These are phyloP conservation scores for Lactifluus echinatus DNA, from an alignment of 768 basidiomycete genomes.

Conservation along the genomic window DNA sequence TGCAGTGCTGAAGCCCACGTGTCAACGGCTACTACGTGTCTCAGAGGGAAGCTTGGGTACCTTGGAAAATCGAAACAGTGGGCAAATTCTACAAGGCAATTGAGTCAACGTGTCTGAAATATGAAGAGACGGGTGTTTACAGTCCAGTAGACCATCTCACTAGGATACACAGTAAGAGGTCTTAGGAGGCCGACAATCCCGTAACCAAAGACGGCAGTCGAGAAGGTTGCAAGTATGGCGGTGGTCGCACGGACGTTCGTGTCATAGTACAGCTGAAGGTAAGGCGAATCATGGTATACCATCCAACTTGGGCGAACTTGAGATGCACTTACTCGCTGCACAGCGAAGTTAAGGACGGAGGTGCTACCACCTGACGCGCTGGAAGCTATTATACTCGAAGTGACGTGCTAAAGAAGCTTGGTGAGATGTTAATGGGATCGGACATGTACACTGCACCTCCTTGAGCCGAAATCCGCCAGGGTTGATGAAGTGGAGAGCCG, in stretches of 20 bases:
- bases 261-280: slow-evolving; percentile 46
- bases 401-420: slow-evolving; percentile 40
- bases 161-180: slow-evolving; percentile 50
- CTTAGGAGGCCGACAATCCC: slow-evolving; percentile 52
- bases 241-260: slow-evolving; percentile 46
- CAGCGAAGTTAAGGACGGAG: slow-evolving; percentile 53
- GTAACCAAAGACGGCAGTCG: slow-evolving; percentile 58
- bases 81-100: slow-evolving; percentile 37
- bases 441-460: slow-evolving; percentile 34
- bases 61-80: slow-evolving; percentile 52
- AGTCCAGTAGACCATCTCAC: slow-evolving; percentile 54
- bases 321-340: slow-evolving; percentile 38
- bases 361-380: slow-evolving; percentile 46
- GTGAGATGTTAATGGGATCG: neutral
- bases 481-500: slow-evolving; percentile 41
- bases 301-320: neutral
- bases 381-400: slow-evolving; percentile 47
- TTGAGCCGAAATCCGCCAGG: slow-evolving; percentile 51
- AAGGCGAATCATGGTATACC: neutral
- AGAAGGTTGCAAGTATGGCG: slow-evolving; percentile 54
- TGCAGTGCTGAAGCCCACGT: slow-evolving; percentile 42
- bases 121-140: slow-evolving; percentile 28
- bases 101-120: neutral
- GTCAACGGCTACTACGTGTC: slow-evolving; percentile 12
- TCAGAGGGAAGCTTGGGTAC: slow-evolving; percentile 23